phyloP scores from a whole-genome alignment of 2,329 filamentous ascomycete genomes.

The Trichoderma sp. region DNA sequence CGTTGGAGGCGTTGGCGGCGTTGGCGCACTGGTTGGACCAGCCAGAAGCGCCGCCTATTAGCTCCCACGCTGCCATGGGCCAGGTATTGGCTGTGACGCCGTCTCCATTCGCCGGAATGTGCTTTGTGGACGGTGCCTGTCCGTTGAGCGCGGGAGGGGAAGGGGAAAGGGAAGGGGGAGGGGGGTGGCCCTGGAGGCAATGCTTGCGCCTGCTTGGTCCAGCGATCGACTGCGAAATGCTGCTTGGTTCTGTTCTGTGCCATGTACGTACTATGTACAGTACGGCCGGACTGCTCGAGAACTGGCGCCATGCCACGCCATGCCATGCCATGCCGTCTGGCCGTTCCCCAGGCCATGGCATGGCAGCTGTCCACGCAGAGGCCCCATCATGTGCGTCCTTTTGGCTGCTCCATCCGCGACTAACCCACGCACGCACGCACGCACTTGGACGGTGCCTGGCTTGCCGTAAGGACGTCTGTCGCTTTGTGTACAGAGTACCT shows the following conservation, averaged over 20 bases:
- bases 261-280: no score
- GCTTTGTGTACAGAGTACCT: background rate
- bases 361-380: background rate
- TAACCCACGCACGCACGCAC: background rate
- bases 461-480: background rate
- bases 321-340: background rate
- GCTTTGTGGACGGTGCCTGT: background rate
- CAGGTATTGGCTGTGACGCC: constrained; percentile 8
- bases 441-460: background rate
- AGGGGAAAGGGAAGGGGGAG: no score
- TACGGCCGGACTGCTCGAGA: background rate
- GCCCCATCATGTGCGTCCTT: constrained; percentile 8
- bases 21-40: constrained; percentile 16
- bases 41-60: constrained; percentile 15
- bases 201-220: background rate
- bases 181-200: constrained; percentile 6
- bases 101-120: constrained; percentile 13
- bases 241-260: no score
- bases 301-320: background rate
- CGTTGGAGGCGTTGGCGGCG: no score
- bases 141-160: background rate
- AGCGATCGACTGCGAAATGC: constrained; percentile 16
- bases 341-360: constrained; percentile 14
- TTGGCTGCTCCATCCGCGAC: background rate
- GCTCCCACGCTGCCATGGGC: background rate